These are phyloP conservation scores for Scytalidium lignicola DNA, from an alignment of 2,329 filamentous ascomycete genomes.

Conservation along the genomic window DNA sequence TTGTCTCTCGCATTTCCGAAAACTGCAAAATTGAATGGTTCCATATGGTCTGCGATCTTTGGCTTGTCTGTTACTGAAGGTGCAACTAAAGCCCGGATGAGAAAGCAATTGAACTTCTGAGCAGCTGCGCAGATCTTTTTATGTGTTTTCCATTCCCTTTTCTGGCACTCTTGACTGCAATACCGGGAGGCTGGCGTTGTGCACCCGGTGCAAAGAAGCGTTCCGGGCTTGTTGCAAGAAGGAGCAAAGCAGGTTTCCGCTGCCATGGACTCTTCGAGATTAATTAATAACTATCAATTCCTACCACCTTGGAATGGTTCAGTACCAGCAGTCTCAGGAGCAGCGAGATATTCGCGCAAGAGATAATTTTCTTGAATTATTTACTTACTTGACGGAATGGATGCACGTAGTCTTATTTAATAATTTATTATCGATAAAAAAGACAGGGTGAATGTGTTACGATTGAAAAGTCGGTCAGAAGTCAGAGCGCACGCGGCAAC, in stretches of 20 bases:
- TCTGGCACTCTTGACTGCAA: constrained; percentile 22
- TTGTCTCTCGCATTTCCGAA: not conserved
- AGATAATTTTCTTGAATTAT: too few relatives aligned
- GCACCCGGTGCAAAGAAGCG: not conserved
- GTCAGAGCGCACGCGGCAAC: too few relatives aligned
- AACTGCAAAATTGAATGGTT: not conserved
- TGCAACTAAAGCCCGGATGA: not conserved
- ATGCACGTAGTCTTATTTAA: too few relatives aligned
- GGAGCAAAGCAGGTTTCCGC: not conserved
- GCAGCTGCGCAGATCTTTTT: constrained; percentile 19
- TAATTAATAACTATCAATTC: too few relatives aligned
- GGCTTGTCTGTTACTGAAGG: not conserved
- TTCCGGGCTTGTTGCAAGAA: not conserved
- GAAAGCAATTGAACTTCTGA: constrained; percentile 15
- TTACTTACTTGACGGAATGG: too few relatives aligned
- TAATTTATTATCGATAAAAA: too few relatives aligned
- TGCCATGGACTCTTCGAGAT: not conserved
- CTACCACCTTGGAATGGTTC: too few relatives aligned
- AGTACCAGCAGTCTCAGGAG: too few relatives aligned
- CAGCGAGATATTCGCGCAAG: too few relatives aligned
- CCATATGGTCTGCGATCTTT: not conserved
- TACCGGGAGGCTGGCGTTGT: constrained; percentile 8
- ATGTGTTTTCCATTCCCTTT: constrained; percentile 19
- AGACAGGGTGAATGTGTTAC: too few relatives aligned
- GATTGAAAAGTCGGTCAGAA: too few relatives aligned